Base-by-base conservation (phyloP, 768 basidiomycete genomes). In the Trametopsis cervina region DNA sequence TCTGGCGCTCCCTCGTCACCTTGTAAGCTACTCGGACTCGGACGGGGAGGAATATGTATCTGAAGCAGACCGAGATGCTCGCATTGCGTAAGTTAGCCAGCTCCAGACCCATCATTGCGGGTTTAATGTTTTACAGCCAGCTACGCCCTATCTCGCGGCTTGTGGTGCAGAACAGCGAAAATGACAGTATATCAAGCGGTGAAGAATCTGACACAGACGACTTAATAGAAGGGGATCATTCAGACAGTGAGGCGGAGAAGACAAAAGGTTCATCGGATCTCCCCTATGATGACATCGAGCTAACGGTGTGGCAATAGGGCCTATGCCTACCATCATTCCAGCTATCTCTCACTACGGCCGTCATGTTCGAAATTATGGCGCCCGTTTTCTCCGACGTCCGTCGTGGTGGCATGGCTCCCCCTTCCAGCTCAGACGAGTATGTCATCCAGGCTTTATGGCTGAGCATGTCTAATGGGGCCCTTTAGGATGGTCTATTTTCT, bases 201-300 rank as follows among this genome's bases (percentile, higher is more conserved):
- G 88, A 89, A 53, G 89, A 91, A 63, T 90, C 89, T 2, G 89
- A 90, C 54, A 68, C 86, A 53, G 80, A 78, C 20, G 84, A 76
- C 39, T 60, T 66, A 68, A 40, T 36, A 2, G 41, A 48, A 1
- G 10, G 13, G 10, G 24, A 39, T 18, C 11, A 38, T 27, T 35
- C 46, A 13, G 40, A 46, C 12, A 44, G 40, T 27, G 44, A 50
- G 15, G 20, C 42, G 11, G 44, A 42, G 1, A 25, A 26, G 29
- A 33, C 7, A 15, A 33, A 33, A 33, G 29, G 29, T 33, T 33
- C 15, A 15, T 33, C 15, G 15, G 9, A 33, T 33, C 15, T 15
- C 15, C 9, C 29, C 15, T 7, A 7, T 33, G 7, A 7, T 33
- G 29, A 33, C 29, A 33, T 33, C 7, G 29, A 33, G 6, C 36